Conservation (phyloP, 176 grass and related monocot genomes). For the Pontederia paniculata region DNA sequence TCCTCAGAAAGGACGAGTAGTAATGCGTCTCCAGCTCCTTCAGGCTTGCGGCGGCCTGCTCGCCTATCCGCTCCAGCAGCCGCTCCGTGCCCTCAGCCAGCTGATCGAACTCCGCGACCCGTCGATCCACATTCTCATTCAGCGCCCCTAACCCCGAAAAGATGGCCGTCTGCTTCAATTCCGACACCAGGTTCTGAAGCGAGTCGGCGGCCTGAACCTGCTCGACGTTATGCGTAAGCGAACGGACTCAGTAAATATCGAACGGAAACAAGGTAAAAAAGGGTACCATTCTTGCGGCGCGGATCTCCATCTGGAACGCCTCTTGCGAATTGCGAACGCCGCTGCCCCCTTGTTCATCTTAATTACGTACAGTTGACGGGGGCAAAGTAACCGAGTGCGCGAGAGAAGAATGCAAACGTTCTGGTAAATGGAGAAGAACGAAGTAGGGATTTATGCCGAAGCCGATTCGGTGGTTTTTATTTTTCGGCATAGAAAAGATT, state of each 20-base stretch:
- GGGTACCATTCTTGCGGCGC: slow-evolving; percentile 27
- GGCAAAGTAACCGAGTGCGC: no score
- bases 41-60: slow-evolving; percentile 71
- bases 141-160: slow-evolving; percentile 82
- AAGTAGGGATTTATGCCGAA: no score
- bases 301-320: slow-evolving; percentile 65
- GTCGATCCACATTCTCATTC: slow-evolving; percentile 78
- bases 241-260: not conserved
- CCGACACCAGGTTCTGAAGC: slow-evolving; percentile 67
- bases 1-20: slow-evolving; percentile 53
- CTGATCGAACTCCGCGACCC: slow-evolving; percentile 47
- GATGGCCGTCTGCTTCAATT: slow-evolving; percentile 87
- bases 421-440: no score
- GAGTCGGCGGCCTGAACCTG: slow-evolving; percentile 81
- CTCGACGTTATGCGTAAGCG: slow-evolving; percentile 4
- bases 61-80: slow-evolving; percentile 69
- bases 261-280: not conserved
- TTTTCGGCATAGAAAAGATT: no score
- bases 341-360: no score
- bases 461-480: no score
- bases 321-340: slow-evolving; percentile 59
- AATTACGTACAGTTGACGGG: no score
- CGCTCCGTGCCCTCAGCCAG: slow-evolving; percentile 60
- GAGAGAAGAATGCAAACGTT: no score
- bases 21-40: slow-evolving; percentile 92